phyloP scores from a whole-genome alignment of 176 grass and related monocot species.

The Hordeum marinum region DNA sequence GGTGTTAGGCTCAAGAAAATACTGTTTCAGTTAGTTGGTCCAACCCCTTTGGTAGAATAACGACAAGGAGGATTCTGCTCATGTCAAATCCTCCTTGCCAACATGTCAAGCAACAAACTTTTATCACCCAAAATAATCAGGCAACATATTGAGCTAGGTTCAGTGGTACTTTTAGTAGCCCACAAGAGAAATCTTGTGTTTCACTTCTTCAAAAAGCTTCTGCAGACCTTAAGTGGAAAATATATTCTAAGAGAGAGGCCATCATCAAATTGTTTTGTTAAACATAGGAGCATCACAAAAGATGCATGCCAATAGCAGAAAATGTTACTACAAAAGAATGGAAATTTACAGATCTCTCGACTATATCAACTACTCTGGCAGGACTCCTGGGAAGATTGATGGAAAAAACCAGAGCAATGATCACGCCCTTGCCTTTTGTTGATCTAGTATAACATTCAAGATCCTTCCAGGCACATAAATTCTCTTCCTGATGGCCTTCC shows the following conservation, averaged over 20 bases:
- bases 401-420: constrained; percentile 7
- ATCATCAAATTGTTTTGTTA: background rate
- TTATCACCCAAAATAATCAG: too few species aligned
- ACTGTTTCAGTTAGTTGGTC: constrained; percentile 15
- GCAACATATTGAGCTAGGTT: background rate
- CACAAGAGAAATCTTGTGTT: background rate
- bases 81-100: constrained; percentile 22
- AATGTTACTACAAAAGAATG: constrained; percentile 15
- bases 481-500: constrained; percentile 66
- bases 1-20: constrained; percentile 10
- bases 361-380: constrained; percentile 4
- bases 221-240: background rate
- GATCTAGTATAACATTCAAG: constrained; percentile 88
- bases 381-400: background rate
- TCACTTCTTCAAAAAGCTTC: background rate
- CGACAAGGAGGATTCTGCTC: background rate
- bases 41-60: background rate
- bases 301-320: background rate
- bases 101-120: constrained; percentile 29
- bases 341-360: constrained; percentile 31
- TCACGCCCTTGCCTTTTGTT: constrained; percentile 66
- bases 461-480: constrained; percentile 94
- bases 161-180: background rate
- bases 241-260: background rate
- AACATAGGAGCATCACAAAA: background rate